Base-by-base conservation (phyloP, 2,329 filamentous ascomycete species). In the Botrytis galanthina region DNA sequence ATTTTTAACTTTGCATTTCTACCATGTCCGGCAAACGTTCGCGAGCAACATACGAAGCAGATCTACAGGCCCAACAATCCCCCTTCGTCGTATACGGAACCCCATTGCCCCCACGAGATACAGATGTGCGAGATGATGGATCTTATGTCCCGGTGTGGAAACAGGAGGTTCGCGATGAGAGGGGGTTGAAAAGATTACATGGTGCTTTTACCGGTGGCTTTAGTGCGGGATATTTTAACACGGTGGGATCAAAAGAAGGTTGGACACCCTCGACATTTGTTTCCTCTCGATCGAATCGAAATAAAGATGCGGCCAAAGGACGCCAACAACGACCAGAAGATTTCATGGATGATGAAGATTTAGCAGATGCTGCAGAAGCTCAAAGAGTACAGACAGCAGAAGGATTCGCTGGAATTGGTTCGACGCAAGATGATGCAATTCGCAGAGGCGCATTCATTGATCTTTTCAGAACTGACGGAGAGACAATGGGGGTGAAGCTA, bases 211-310 rank as follows among this genome's bases (percentile, higher is more conserved):
- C 94, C 1, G 96, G 96, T 78, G 96, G 96, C 44, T 99, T 93
- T 85, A 98, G 94, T 85, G 96, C 96, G 85, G 96, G 96, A 78
- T 98, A 98, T 84, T 98, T 96, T 84, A 99, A 99, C 82, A 97
- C 95, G 8, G 96, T 98, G 78, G 96, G 96, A 71, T 98, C 95
- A 73, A 98, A 98, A 83, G 95, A 99, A 86, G 96, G 96, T 84
- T 99, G 95, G 95, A 91, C 93, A 0, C 96, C 96, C 2, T 91
- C 93, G 35, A 92, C 93, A 0, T 99, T 98, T 82, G 91, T 97
- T 16, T 98, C 95, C 10, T 98, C 95, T 70, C 92, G 96, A 37
- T 85, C 89, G 57, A 93, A 93, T 79, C 92, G 94, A 73, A 90
- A 87, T 76, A 93, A 93, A 80, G 88, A 92, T 84, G 86, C 85